Evolutionary conservation across 176 grass and related monocot genomes (phyloP).

Genomic region (Musa schizocarpa): DNA sequence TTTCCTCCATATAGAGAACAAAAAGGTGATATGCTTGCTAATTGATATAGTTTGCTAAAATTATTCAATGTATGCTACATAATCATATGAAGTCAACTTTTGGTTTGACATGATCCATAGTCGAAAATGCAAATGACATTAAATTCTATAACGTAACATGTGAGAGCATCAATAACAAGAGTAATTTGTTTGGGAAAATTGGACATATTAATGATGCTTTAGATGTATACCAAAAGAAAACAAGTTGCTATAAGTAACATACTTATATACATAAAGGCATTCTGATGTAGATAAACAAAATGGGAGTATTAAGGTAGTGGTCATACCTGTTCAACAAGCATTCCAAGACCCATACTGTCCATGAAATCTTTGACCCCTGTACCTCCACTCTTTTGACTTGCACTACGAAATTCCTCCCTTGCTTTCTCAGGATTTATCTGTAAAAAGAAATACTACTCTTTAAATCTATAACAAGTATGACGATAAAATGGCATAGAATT

Average conservation of each 20-base stretch:
- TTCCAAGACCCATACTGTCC: slow-evolving; percentile 90
- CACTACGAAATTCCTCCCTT: slow-evolving; percentile 70
- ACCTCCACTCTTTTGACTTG: slow-evolving; percentile 67
- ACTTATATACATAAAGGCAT: too few relatives aligned
- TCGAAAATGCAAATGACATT: background rate
- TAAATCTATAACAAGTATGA: background rate
- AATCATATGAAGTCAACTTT: background rate
- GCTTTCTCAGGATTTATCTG: slow-evolving; percentile 96
- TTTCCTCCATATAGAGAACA: too few relatives aligned
- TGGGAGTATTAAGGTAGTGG: background rate
- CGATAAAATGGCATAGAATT: slow-evolving; percentile 1
- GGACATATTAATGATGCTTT: background rate
- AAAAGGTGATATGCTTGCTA: background rate
- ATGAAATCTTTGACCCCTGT: slow-evolving; percentile 92
- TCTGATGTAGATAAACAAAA: background rate
- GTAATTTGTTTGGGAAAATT: background rate
- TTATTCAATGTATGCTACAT: background rate
- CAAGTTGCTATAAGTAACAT: too few relatives aligned
- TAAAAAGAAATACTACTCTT: background rate
- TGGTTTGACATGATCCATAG: too few relatives aligned
- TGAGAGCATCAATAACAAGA: background rate
- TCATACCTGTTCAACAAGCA: slow-evolving; percentile 72
- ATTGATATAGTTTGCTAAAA: background rate
- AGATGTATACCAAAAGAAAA: background rate
- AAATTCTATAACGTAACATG: background rate